Conservation (phyloP, 805 yeast species). For the Starmerella sp. region DNA sequence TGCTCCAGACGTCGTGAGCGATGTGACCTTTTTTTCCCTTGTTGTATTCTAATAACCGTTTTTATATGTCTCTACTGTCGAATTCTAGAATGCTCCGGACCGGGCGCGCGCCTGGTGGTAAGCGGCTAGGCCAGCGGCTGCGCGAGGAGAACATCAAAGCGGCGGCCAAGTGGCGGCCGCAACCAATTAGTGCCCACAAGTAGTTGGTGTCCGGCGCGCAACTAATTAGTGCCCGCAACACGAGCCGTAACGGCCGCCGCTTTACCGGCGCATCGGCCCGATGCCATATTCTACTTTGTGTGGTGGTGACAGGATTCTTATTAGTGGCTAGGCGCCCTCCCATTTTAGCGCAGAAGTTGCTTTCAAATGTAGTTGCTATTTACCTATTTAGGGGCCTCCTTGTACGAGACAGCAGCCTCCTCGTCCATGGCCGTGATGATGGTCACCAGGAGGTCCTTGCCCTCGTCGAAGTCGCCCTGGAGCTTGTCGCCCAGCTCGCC, state of each 20-base stretch:
- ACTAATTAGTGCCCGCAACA: too few relatives aligned
- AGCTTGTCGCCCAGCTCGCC: conserved; percentile 93
- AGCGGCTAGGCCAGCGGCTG: too few relatives aligned
- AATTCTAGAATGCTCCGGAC: neutral
- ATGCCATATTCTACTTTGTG: neutral
- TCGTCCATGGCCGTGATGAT: conserved; percentile 98
- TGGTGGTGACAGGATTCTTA: neutral
- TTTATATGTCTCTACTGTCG: neutral
- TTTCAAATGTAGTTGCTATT: conserved; percentile 1
- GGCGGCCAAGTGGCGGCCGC: too few relatives aligned
- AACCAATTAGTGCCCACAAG: too few relatives aligned
- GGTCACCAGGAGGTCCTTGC: conserved; percentile 94
- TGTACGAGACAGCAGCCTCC: conserved; percentile 97
- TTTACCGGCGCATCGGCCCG: neutral
- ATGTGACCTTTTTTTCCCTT: neutral
- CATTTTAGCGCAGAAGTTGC: neutral
- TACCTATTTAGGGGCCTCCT: conserved; percentile 72
- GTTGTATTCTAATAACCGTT: neutral
- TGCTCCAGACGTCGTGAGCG: conserved; percentile 14
- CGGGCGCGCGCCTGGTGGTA: neutral
- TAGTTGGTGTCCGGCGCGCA: too few relatives aligned
- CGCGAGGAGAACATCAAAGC: too few relatives aligned
- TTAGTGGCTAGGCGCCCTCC: neutral
- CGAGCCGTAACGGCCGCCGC: too few relatives aligned
- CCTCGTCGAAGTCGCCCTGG: conserved; percentile 90